Conservation (phyloP, 2,329 filamentous ascomycete species). For the Huntiella moniliformis region DNA sequence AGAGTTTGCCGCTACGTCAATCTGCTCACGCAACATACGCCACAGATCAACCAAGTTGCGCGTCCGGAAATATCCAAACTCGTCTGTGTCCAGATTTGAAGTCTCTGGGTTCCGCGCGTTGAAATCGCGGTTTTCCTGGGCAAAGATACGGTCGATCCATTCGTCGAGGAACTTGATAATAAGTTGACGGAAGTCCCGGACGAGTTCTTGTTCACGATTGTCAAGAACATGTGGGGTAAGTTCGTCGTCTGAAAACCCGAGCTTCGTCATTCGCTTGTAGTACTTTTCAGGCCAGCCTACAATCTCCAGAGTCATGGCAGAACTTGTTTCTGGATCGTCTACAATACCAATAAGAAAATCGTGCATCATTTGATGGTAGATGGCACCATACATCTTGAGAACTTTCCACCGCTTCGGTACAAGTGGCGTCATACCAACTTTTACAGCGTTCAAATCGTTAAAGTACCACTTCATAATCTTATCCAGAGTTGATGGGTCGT, state of each 20-base stretch:
- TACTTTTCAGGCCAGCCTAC: slow-evolving; percentile 93
- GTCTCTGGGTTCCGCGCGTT: slow-evolving; percentile 54
- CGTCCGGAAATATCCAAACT: slow-evolving; percentile 80
- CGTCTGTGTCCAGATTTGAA: slow-evolving; percentile 63
- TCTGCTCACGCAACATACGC: slow-evolving; percentile 91
- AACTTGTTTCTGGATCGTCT: slow-evolving; percentile 67
- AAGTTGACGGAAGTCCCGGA: slow-evolving; percentile 82
- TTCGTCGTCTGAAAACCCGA: slow-evolving; percentile 62
- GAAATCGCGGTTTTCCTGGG: slow-evolving; percentile 66
- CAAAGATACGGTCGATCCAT: slow-evolving; percentile 90
- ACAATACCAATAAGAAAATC: slow-evolving; percentile 72
- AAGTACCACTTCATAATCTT: slow-evolving; percentile 93
- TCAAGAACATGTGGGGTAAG: slow-evolving; percentile 75
- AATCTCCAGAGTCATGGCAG: slow-evolving; percentile 75
- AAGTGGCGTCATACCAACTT: slow-evolving; percentile 73
- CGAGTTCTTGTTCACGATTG: slow-evolving; percentile 72
- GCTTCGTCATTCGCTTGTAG: slow-evolving; percentile 84
- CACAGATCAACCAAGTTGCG: slow-evolving; percentile 87
- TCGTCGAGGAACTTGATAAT: slow-evolving; percentile 92
- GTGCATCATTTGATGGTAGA: slow-evolving; percentile 91
- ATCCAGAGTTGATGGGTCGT: slow-evolving; percentile 64
- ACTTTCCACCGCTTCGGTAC: slow-evolving; percentile 98
- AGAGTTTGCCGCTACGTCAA: slow-evolving; percentile 67
- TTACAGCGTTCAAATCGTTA: slow-evolving; percentile 89
- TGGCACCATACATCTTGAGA: slow-evolving; percentile 69